A percentile compares a stretch with the other conserved stretches of the same genome.
These are phyloP conservation scores for Cutaneotrichosporon dermatis DNA, from an alignment of 1,284 basidiomycete genomes.

Conservation along the genomic window DNA sequence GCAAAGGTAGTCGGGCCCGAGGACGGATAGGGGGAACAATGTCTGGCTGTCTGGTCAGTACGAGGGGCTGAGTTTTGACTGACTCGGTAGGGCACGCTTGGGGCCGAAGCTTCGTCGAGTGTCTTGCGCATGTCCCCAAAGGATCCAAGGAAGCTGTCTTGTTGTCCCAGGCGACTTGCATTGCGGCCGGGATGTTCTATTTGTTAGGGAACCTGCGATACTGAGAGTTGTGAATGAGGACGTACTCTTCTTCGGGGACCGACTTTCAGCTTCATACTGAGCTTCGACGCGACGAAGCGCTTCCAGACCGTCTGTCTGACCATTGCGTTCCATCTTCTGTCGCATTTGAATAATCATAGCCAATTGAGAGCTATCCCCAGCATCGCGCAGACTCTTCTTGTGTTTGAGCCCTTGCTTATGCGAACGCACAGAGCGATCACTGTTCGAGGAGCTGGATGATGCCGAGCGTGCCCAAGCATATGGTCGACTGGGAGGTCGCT, in stretches of 20 bases:
- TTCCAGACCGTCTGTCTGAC: not conserved
- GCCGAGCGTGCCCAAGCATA: not conserved
- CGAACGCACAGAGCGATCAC: not conserved
- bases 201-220: not conserved
- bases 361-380: not conserved
- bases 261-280: no score
- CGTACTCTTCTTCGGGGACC: no score
- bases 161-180: not conserved
- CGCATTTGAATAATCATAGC: not conserved
- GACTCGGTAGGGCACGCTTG: no score
- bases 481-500: not conserved
- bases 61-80: no score
- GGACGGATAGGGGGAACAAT: no score
- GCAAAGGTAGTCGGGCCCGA: no score
- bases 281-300: not conserved
- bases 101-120: not conserved
- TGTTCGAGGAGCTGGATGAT: not conserved
- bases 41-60: no score
- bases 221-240: no score
- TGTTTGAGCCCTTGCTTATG: not conserved
- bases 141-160: not conserved
- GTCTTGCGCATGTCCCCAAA: not conserved
- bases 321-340: not conserved
- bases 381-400: not conserved
- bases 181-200: not conserved